Evolutionary conservation across 371 early-diverging fungal genomes (phyloP).

Genomic region (Phascolomyces articulosus): DNA sequence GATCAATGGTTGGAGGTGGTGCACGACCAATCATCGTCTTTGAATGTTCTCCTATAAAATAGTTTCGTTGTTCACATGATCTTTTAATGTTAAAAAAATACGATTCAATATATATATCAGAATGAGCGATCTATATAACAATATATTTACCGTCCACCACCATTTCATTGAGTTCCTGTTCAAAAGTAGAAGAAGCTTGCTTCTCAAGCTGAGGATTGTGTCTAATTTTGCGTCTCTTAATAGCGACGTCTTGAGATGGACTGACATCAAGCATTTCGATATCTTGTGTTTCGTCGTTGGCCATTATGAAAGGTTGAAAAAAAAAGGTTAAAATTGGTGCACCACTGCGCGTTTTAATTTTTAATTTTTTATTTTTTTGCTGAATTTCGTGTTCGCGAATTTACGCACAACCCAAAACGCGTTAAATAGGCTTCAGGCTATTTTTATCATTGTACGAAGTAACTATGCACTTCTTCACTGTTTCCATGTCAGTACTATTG

Average conservation of each 20-base stretch:
- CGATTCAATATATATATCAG: too few species aligned
- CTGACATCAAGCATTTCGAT: slow-evolving; percentile 12
- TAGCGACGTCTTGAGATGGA: slow-evolving; percentile 5
- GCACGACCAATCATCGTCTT: slow-evolving; percentile 32
- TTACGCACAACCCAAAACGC: too few species aligned
- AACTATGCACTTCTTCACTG: too few species aligned
- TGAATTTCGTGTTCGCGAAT: background rate
- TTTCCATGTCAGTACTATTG: too few species aligned
- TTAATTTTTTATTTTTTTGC: background rate
- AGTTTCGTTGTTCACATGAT: too few species aligned
- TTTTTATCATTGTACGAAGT: too few species aligned
- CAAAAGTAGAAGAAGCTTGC: slow-evolving; percentile 13
- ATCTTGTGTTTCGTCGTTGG: background rate
- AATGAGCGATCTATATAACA: too few species aligned
- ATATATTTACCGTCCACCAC: slow-evolving; percentile 4
- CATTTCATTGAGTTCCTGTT: slow-evolving; percentile 17
- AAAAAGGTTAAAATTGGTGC: background rate
- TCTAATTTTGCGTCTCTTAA: slow-evolving; percentile 8
- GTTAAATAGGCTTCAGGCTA: too few species aligned
- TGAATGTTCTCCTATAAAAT: background rate
- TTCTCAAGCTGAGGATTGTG: slow-evolving; percentile 1
- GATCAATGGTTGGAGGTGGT: slow-evolving; percentile 29
- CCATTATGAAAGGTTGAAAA: background rate
- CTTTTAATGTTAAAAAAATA: too few species aligned
- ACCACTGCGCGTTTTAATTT: background rate